Percentiles rank a stretch among this genome's conserved stretches.
Evolutionary conservation across 73 alveolate genomes (phyloP).

Genomic region (Paramecium sonneborni): DNA sequence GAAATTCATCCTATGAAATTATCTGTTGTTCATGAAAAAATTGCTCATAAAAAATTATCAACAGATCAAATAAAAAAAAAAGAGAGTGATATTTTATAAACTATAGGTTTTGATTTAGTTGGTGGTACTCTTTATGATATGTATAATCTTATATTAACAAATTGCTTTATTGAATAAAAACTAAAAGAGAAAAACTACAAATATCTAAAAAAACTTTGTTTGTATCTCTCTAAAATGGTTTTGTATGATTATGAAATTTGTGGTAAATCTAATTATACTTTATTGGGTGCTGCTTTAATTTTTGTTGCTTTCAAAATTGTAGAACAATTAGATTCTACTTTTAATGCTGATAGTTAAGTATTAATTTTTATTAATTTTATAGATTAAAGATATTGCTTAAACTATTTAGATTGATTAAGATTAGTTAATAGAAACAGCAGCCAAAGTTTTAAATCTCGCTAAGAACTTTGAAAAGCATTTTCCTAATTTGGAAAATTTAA

Average conservation of each 20-base stretch:
- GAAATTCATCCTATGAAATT: constrained; percentile 93
- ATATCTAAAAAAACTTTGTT: constrained; percentile 73
- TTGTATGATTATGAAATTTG: constrained; percentile 83
- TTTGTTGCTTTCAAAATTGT: constrained; percentile 87
- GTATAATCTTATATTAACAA: neutral
- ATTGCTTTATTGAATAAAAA: constrained; percentile 41
- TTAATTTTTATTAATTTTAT: neutral
- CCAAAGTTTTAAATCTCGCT: constrained; percentile 85
- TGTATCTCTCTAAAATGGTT: constrained; percentile 88
- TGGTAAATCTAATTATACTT: constrained; percentile 72
- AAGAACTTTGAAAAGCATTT: constrained; percentile 88
- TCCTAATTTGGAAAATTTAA: constrained; percentile 89
- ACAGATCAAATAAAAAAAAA: constrained; percentile 34
- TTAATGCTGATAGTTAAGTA: constrained; percentile 55
- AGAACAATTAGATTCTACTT: constrained; percentile 79
- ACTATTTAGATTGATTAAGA: constrained; percentile 63
- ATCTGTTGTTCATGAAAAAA: constrained; percentile 59
- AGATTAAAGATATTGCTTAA: constrained; percentile 75
- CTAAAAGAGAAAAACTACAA: constrained; percentile 29
- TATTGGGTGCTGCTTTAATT: constrained; percentile 81
- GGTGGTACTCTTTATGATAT: constrained; percentile 61
- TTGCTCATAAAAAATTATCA: constrained; percentile 60
- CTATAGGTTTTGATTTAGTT: constrained; percentile 42
- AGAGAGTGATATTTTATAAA: constrained; percentile 58
- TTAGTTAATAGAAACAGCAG: constrained; percentile 82